Base-by-base conservation (phyloP, 345 rosid genomes). In the Moringa oleifera region DNA sequence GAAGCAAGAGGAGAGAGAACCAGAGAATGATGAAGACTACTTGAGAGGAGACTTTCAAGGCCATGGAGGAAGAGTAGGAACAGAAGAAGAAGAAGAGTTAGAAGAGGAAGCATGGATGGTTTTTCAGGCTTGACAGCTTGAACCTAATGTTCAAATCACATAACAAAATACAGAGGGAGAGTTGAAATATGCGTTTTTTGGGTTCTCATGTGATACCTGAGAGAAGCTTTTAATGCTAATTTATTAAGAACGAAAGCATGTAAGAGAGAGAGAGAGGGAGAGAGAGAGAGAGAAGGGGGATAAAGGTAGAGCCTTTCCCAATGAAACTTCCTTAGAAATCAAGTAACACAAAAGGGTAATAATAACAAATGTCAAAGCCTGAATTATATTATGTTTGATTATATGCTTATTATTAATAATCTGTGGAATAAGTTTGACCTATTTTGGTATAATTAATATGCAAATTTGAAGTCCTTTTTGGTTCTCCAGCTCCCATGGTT, bases 1-100 rank as follows among this genome's bases (percentile, higher is more conserved):
- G 59, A 36, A 86, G 67, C 58, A 83, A 64, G 63, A 87, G 53
- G 65, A 91, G 66, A 49, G 81, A 89, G 52, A 91, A 56, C 74
- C 83, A 85, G 25, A 87, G 77, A 68, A 75, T 36, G 68, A 73
- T 61, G 66, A 75, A 64, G 55, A 82, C 56, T 21, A 68, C 41
- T 50, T 70, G 79, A 62, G 82, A 73, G 41, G 83, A 75, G 47
- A 73, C 53, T 31, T 77, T 85, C 56, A 74, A 71, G 72, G 92
- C 80, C 85, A 79, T 79, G 76, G 75, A 51, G 63, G 65, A n/a
- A n/a, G n/a, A n/a, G n/a, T n/a, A 74, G 57, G 71, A 72, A 69
- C 18, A 58, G 57, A 22, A 73, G 64, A 28, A 76, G 51, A 62
- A 71, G 63, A 55, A 61, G 71, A 58, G 37, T 33, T 5, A 57